Base-by-base conservation (phyloP, 805 yeast genomes). In the Lachancea lanzarotensis region DNA sequence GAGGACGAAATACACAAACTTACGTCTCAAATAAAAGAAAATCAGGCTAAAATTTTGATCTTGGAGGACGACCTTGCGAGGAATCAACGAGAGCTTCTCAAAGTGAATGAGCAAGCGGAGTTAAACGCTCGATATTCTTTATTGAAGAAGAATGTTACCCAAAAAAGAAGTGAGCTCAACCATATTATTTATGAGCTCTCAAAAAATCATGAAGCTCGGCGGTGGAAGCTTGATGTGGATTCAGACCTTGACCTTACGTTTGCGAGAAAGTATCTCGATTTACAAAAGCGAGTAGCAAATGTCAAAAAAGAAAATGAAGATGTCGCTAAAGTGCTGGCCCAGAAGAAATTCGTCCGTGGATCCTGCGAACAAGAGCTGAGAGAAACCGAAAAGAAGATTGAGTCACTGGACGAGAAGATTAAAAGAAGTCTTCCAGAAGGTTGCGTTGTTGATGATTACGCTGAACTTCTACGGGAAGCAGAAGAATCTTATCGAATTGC, bases 401-500 rank as follows among this genome's bases (percentile, higher is more conserved):
- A 40, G 16, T 43, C 50, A 1, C 45, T 59, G 19, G 48, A 51
- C 2, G 42, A 43, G 12, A 52, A 43, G 7, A 52, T 71, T 4
- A 54, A 54, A 11, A 59, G 52, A 2, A 48, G 62, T 11, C 51
- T 72, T 7, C 72, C 69, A 3, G 72, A 68, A 8, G 73, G 66
- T 29, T 60, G 61, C 16, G 51, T 65, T n/a, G 64, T 81, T 18
- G 70, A 69, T 2, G 73, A 73, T 1, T 84, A 79, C 56, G 78
- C 75, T 30, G 65, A 63, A 1, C 67, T 74, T 5, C 49, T 82
- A 2, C 57, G 62, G 22, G 83, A 78, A 13, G 69, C 82, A 4
- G 91, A 86, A 54, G 74, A 73, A 15, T 82, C 81, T 35, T 76
- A 78, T 51, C 73, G 76, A 35, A 72, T 72, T 16, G 79, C 87